Percentiles rank a stretch among this genome's conserved stretches.
These are phyloP conservation scores for Vitis rupestris DNA, from an alignment of 164 flowering plant species.

Conservation along the genomic window DNA sequence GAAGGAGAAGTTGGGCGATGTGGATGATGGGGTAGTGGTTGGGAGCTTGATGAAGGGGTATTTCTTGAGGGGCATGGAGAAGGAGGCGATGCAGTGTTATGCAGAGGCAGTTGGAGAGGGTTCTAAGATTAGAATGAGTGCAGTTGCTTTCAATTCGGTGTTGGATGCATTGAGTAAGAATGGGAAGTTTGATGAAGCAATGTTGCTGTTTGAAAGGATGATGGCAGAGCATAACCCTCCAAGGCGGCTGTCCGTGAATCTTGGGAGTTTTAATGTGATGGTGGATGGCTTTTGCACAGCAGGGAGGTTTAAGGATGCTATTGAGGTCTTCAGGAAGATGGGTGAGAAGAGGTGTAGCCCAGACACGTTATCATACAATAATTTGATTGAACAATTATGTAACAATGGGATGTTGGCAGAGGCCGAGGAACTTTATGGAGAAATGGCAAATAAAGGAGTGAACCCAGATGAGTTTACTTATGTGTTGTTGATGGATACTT, in stretches of 20 bases:
- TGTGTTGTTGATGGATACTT: slow-evolving; percentile 73
- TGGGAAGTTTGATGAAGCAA: slow-evolving; percentile 71
- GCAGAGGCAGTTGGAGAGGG: slow-evolving; percentile 42
- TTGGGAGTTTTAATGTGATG: slow-evolving; percentile 89
- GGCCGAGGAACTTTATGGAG: slow-evolving; percentile 70
- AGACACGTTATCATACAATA: slow-evolving; percentile 75
- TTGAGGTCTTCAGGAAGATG: slow-evolving; percentile 73
- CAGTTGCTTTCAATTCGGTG: slow-evolving; percentile 67
- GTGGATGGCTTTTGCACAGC: slow-evolving; percentile 65
- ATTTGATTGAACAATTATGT: slow-evolving; percentile 81
- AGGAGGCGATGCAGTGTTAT: slow-evolving; percentile 80
- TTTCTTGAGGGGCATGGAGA: slow-evolving; percentile 76
- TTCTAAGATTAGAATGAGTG: slow-evolving; percentile 56
- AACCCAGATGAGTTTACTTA: slow-evolving; percentile 81
- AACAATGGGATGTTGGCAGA: slow-evolving; percentile 58
- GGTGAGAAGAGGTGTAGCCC: slow-evolving; percentile 69
- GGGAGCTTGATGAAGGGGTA: slow-evolving; percentile 83
- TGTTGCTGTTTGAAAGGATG: slow-evolving; percentile 72
- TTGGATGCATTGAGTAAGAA: slow-evolving; percentile 79
- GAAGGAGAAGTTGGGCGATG: slow-evolving; percentile 62
- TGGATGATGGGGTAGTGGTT: slow-evolving; percentile 64
- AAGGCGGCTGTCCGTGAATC: slow-evolving; percentile 52
- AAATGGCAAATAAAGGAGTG: slow-evolving; percentile 63
- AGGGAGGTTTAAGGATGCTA: slow-evolving; percentile 68
- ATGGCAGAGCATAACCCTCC: slow-evolving; percentile 67